phyloP scores from a whole-genome alignment of 306 rosid genomes.

The Crataegus laevigata region DNA sequence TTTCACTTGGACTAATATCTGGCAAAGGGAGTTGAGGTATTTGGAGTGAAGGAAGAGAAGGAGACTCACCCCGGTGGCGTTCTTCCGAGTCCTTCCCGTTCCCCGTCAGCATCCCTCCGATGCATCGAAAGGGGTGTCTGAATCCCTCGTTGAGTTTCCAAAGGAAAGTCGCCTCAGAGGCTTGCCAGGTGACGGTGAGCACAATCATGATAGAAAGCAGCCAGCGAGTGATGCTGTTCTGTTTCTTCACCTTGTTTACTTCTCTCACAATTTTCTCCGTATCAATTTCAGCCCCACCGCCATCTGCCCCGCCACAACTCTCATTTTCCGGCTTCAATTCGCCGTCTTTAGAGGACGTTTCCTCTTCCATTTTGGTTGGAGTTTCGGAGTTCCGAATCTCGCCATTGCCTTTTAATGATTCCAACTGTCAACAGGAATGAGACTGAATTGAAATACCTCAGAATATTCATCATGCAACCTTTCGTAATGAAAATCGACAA shows the following conservation, averaged over 20 bases:
- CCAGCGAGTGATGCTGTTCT: slow-evolving; percentile 69
- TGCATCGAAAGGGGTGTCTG: slow-evolving; percentile 42
- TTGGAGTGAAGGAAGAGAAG: slow-evolving; percentile 10
- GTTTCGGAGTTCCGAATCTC: slow-evolving; percentile 9
- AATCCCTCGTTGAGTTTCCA: slow-evolving; percentile 46
- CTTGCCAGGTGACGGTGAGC: slow-evolving; percentile 68
- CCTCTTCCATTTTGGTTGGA: slow-evolving; percentile 9
- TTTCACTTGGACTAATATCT: slow-evolving; percentile 3
- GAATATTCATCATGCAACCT: too few species aligned
- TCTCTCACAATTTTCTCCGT: slow-evolving; percentile 51
- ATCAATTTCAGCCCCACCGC: slow-evolving; percentile 8
- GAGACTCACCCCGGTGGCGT: slow-evolving; percentile 1
- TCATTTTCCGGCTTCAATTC: slow-evolving; percentile 1
- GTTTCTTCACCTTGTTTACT: slow-evolving; percentile 53
- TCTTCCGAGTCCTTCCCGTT: slow-evolving; percentile 27
- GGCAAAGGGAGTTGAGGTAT: slow-evolving; percentile 33
- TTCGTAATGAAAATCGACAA: too few species aligned
- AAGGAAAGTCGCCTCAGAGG: slow-evolving; percentile 66
- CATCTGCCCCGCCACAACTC: background rate
- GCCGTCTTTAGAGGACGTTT: background rate
- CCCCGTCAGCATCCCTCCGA: slow-evolving; percentile 35
- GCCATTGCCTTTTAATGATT: slow-evolving; percentile 32
- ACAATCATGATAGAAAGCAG: slow-evolving; percentile 79
- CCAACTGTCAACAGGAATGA: slow-evolving; percentile 31
- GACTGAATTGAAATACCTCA: background rate